Conservation (phyloP, 1,284 basidiomycete genomes). For the Ustilago sp. region DNA sequence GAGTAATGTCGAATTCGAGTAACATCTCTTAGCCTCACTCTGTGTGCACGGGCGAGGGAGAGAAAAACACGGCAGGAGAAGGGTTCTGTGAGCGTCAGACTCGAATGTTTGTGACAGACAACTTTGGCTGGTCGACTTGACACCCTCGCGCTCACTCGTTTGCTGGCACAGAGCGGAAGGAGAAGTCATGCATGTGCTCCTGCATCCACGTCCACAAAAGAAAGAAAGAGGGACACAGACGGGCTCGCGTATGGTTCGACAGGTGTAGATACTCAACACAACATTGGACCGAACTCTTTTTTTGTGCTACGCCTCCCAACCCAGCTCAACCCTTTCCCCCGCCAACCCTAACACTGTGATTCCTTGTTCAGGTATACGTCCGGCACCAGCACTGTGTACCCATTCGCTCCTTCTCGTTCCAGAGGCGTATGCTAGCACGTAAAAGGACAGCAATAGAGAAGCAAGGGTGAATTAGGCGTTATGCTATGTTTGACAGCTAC, state of each 20-base stretch:
- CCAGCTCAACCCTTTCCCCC: background rate
- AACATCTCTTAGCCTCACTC: background rate
- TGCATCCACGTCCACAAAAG: background rate
- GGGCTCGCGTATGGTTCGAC: constrained; percentile 3
- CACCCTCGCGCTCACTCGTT: background rate
- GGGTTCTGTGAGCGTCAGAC: constrained; percentile 3
- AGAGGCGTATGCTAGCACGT: background rate
- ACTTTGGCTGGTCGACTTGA: background rate
- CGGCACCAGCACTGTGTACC: background rate
- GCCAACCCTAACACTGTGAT: background rate
- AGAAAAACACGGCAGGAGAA: constrained; percentile 3
- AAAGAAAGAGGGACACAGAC: background rate
- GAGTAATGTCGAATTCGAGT: background rate
- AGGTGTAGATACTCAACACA: constrained; percentile 9
- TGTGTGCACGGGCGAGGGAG: background rate
- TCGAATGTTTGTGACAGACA: constrained; percentile 2
- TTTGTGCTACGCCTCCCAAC: background rate
- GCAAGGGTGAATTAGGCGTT: background rate
- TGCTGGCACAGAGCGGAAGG: background rate
- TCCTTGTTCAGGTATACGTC: background rate
- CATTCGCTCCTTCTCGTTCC: background rate
- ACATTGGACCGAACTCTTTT: constrained; percentile 5
- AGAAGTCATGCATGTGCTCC: constrained; percentile 9
- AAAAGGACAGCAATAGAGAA: background rate
- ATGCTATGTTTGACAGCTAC: constrained; percentile 6